Evolutionary conservation across 768 basidiomycete genomes (phyloP), one percentile per base, ranked within the genome.

Genomic region (Termitomyces sp.): DNA sequence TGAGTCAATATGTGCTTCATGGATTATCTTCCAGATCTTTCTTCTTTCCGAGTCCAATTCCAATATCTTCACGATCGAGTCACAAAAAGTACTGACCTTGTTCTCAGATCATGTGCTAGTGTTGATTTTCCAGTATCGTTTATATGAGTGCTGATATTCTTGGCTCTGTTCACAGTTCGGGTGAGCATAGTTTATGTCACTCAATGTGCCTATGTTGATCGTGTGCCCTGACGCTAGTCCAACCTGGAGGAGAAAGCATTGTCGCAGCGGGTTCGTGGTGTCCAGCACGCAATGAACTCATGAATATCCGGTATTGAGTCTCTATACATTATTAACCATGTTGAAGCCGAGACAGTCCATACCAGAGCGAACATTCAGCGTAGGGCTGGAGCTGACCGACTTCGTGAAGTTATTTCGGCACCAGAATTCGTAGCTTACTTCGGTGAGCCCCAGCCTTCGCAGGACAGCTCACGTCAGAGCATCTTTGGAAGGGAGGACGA

Each of bases 401-500:
- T 97, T 22, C 83, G 91, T 16, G 67, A 76, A 9, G 72, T 88
- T 54, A 85, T 98, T 54, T 84, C 84, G 1, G 74, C 75, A 0
- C 81, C 85, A 0, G 79, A 78, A 24, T 98, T 99, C 64, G 87
- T 89, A 37, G 69, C 79, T 46, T 74, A 84, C 60, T 98, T 96
- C 63, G 96, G 94, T 0, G 74, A 83, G 53, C 77, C 92, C 0
- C 75, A 72, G 50, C 85, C 84, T 1, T 75, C 82, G 61, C 75
- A 82, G 16, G 78, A 87, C 55, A 88, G 90, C 18, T 71, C 75
- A 55, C 73, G 86, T 51, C 80, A 81, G 66, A 96, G 79, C 65
- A 83, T 99, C 2, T 99, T 95, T 69, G 95, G 96, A 0, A 68
- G 71, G 56, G 92, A 95, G 2, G 94, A 93, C 63, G 87, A 93